A percentile compares a stretch with the other conserved stretches of the same genome.
phyloP scores from a whole-genome alignment of 305 asterid species.

The Solanum hybrid region DNA sequence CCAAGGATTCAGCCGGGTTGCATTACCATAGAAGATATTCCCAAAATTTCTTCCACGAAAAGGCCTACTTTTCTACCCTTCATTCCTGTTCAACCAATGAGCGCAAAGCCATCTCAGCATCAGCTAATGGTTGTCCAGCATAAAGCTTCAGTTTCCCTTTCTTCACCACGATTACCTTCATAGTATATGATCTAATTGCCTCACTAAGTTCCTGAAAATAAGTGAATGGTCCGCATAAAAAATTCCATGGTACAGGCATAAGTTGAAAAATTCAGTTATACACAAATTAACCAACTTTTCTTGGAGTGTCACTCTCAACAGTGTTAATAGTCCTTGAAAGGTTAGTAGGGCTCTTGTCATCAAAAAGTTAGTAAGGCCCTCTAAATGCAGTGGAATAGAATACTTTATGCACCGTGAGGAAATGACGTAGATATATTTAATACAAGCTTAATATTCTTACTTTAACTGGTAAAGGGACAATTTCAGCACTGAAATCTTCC shows the following conservation, averaged over 20 bases:
- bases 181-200: slow-evolving; percentile 24
- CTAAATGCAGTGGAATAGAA: background rate
- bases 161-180: slow-evolving; percentile 55
- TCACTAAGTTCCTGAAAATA: slow-evolving; percentile 51
- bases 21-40: background rate
- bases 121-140: slow-evolving; percentile 78
- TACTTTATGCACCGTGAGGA: background rate
- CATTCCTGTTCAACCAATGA: slow-evolving; percentile 30
- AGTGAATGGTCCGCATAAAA: background rate
- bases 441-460: slow-evolving; percentile 33
- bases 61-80: background rate
- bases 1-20: background rate
- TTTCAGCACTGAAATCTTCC: slow-evolving; percentile 51
- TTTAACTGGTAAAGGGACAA: slow-evolving; percentile 52
- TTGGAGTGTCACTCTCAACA: background rate
- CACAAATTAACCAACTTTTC: background rate
- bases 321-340: background rate
- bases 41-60: background rate
- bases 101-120: slow-evolving; percentile 68
- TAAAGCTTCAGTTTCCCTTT: slow-evolving; percentile 70
- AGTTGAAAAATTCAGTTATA: background rate
- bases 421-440: background rate
- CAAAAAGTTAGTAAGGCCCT: background rate
- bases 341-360: background rate
- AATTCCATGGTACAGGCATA: background rate